A percentile compares a stretch with the other conserved stretches of the same genome.
phyloP scores from a whole-genome alignment of 108 stramenopile genomes.

The Conticribra guillardii region DNA sequence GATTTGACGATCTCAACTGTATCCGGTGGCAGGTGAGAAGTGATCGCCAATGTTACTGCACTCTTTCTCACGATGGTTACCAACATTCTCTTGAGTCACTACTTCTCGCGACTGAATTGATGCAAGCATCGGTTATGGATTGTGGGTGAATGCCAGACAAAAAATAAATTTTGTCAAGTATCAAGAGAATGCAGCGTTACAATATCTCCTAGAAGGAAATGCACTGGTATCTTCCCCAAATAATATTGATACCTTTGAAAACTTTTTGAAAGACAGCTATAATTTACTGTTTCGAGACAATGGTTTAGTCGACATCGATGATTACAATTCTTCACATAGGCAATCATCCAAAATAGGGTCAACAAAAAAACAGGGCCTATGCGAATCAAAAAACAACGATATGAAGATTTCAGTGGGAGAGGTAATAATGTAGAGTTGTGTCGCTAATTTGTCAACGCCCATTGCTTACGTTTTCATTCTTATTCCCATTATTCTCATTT shows the following conservation, averaged over 20 bases:
- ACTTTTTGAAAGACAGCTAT: not conserved
- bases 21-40: constrained; percentile 23
- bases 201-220: constrained; percentile 14
- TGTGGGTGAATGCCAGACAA: constrained; percentile 14
- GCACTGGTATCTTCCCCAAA: not conserved
- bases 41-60: too few relatives aligned
- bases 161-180: constrained; percentile 14
- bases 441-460: too few relatives aligned
- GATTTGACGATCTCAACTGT: constrained; percentile 12
- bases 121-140: constrained; percentile 16
- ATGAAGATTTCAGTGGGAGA: not conserved
- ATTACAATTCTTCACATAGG: too few relatives aligned
- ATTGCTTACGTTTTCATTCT: too few relatives aligned
- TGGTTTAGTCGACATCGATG: too few relatives aligned
- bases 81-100: not conserved
- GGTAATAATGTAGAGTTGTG: too few relatives aligned
- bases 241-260: not conserved
- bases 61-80: not conserved
- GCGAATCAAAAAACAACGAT: not conserved
- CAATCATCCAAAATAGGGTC: too few relatives aligned
- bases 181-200: too few relatives aligned
- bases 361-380: too few relatives aligned
- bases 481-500: too few relatives aligned
- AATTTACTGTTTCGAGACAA: too few relatives aligned
- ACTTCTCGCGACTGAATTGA: not conserved